These are phyloP conservation scores for Microthlaspi erraticum DNA, from an alignment of 345 rosid genomes.

Conservation along the genomic window DNA sequence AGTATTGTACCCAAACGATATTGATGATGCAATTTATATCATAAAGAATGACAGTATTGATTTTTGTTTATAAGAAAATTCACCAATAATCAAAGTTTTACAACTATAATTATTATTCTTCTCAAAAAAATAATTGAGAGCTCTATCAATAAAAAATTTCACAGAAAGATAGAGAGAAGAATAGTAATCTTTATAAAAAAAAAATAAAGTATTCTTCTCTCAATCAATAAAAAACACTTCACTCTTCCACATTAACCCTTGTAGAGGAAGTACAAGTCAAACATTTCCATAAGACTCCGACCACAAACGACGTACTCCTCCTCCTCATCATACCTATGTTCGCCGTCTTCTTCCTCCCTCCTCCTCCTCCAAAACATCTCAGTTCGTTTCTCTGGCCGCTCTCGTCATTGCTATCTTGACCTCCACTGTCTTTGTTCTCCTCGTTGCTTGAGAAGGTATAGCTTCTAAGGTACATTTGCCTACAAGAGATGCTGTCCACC, in stretches of 20 bases:
- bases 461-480: slow-evolving; percentile 79
- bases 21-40: background rate
- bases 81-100: background rate
- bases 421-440: slow-evolving; percentile 13
- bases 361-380: slow-evolving; percentile 1
- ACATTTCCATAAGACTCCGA: background rate
- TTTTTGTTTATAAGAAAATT: background rate
- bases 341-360: background rate
- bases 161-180: no score
- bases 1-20: background rate
- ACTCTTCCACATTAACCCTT: slow-evolving; percentile 14
- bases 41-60: background rate
- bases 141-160: background rate
- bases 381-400: background rate
- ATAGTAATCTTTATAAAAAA: no score
- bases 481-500: slow-evolving; percentile 68
- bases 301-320: background rate
- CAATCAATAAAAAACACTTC: no score
- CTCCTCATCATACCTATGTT: background rate
- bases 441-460: slow-evolving; percentile 66
- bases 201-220: no score
- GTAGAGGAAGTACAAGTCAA: slow-evolving; percentile 7
- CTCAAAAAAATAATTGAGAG: no score
- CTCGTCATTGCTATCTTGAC: background rate
- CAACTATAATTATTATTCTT: background rate